Evolutionary conservation across 371 early-diverging fungal genomes (phyloP).

Genomic region (Mucor mucedo): DNA sequence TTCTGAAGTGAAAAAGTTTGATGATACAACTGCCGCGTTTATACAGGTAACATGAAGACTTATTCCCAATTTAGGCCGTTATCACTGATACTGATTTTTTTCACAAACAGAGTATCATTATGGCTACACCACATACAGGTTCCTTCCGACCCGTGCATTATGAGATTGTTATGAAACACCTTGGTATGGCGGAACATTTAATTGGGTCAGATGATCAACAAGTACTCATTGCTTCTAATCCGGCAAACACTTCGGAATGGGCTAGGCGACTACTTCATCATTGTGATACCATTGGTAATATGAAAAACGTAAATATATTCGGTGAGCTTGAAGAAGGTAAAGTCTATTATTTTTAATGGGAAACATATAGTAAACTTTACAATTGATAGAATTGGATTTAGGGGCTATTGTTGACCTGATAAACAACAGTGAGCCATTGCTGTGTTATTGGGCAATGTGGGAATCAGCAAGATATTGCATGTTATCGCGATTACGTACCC

Average conservation of each 20-base stretch:
- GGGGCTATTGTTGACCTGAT: constrained; percentile 30
- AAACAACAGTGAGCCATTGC: constrained; percentile 39
- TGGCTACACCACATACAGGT: constrained; percentile 55
- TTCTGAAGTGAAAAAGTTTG: constrained; percentile 20
- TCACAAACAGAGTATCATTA: constrained; percentile 29
- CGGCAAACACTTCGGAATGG: constrained; percentile 33
- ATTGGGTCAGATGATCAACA: constrained; percentile 22
- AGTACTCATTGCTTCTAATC: neutral
- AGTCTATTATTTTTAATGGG: neutral
- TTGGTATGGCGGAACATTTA: constrained; percentile 42
- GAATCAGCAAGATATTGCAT: constrained; percentile 79
- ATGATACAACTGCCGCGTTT: constrained; percentile 5
- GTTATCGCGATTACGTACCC: constrained; percentile 72
- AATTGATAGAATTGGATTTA: constrained; percentile 20
- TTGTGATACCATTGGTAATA: constrained; percentile 38
- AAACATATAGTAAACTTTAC: constrained; percentile 14
- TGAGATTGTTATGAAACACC: constrained; percentile 45
- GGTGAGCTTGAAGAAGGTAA: constrained; percentile 31
- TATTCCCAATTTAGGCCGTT: neutral
- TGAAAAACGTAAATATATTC: constrained; percentile 26
- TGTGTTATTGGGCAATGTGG: constrained; percentile 80
- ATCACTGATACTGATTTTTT: neutral
- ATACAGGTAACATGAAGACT: constrained; percentile 22
- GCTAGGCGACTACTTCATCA: constrained; percentile 40
- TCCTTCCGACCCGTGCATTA: constrained; percentile 53